phyloP scores from a whole-genome alignment of 495 filamentous ascomycete species.

The Trichodelitschia bisporula region DNA sequence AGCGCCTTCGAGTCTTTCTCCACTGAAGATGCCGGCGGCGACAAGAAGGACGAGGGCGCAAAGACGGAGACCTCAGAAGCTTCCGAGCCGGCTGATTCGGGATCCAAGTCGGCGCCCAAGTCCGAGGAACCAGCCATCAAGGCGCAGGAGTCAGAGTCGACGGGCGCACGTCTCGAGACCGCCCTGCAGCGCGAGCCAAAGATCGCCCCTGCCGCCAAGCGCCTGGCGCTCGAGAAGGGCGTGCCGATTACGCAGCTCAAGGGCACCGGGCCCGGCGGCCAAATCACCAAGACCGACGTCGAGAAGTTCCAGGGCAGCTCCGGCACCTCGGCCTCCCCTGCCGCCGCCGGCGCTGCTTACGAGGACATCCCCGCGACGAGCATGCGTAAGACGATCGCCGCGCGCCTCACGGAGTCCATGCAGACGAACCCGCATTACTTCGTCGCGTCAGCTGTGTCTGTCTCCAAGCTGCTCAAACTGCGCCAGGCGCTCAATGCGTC shows the following conservation, averaged over 20 bases:
- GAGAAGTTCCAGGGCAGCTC: slow-evolving; percentile 62
- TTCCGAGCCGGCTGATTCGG: slow-evolving; percentile 2
- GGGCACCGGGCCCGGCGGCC: slow-evolving; percentile 66
- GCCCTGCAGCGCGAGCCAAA: slow-evolving; percentile 56
- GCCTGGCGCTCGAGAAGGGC: slow-evolving; percentile 65
- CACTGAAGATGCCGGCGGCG: slow-evolving; percentile 73
- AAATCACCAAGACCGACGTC: slow-evolving; percentile 76
- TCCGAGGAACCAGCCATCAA: slow-evolving; percentile 13
- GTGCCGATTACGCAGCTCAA: slow-evolving; percentile 57
- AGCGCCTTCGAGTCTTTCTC: slow-evolving; percentile 73
- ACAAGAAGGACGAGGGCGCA: slow-evolving; percentile 39
- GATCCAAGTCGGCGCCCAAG: slow-evolving; percentile 1
- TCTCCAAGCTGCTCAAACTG: slow-evolving; percentile 84
- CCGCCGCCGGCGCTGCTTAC: slow-evolving; percentile 29
- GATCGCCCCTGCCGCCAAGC: slow-evolving; percentile 50
- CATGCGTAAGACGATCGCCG: slow-evolving; percentile 97
- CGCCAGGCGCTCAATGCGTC: slow-evolving; percentile 79
- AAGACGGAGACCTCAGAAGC: slow-evolving; percentile 26
- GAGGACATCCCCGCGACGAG: slow-evolving; percentile 63
- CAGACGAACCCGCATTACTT: slow-evolving; percentile 96
- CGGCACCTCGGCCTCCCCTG: slow-evolving; percentile 20
- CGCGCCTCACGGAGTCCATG: slow-evolving; percentile 67
- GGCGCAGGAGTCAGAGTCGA: slow-evolving; percentile 46
- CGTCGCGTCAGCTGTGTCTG: slow-evolving; percentile 66
- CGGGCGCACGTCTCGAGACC: slow-evolving; percentile 55